These are phyloP conservation scores for Lactifluus piperatus DNA, from an alignment of 768 basidiomycete species.

Conservation along the genomic window DNA sequence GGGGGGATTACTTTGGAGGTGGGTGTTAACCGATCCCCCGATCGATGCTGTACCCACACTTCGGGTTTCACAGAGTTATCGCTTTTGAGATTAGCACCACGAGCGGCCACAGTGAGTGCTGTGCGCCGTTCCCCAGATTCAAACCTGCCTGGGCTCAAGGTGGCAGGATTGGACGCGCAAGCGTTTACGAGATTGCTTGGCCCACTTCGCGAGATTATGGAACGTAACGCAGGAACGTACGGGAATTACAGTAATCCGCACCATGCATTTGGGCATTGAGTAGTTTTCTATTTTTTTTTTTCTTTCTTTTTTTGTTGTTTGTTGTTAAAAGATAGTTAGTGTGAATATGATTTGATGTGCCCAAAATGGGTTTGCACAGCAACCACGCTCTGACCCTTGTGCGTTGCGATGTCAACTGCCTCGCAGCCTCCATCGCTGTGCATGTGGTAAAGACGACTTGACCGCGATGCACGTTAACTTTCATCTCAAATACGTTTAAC, in stretches of 20 bases:
- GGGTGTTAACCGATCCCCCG: constrained; percentile 22
- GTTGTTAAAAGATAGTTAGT: too few species aligned
- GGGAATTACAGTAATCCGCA: constrained; percentile 23
- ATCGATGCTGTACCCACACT: not conserved
- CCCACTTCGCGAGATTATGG: constrained; percentile 88
- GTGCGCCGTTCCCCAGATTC: constrained; percentile 40
- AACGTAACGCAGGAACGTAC: constrained; percentile 72
- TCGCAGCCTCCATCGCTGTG: too few species aligned
- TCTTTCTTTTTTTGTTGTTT: too few species aligned
- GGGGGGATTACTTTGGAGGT: constrained; percentile 99
- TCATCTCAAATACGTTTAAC: too few species aligned
- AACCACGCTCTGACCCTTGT: too few species aligned
- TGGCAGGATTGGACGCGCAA: constrained; percentile 86
- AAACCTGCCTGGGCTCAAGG: constrained; percentile 61
- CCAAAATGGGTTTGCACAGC: too few species aligned
- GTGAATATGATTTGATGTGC: too few species aligned
- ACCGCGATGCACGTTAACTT: too few species aligned
- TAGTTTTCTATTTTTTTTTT: not conserved
- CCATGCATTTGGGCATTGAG: constrained; percentile 9
- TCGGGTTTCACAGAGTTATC: constrained; percentile 70
- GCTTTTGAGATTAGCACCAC: constrained; percentile 76
- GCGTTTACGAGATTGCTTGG: constrained; percentile 93
- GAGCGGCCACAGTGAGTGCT: constrained; percentile 95
- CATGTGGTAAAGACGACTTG: too few species aligned
- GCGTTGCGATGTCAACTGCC: constrained; percentile 15